A percentile compares a stretch with the other conserved stretches of the same genome.
phyloP scores from a whole-genome alignment of 805 yeast species.

The Candida sakaeoensis region DNA sequence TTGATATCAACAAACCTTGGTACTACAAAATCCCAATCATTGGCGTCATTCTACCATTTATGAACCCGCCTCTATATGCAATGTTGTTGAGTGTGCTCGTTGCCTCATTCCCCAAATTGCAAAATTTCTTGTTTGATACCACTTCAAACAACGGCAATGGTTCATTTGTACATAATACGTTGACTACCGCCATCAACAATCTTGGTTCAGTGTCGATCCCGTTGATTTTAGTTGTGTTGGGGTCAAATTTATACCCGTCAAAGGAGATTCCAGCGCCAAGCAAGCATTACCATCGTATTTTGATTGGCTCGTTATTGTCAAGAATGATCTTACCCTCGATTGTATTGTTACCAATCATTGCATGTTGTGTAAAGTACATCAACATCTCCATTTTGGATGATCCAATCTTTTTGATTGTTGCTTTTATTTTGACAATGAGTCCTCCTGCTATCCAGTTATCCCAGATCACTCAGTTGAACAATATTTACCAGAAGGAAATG shows the following conservation, averaged over 20 bases:
- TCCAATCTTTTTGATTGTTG: conserved; percentile 75
- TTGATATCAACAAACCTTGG: neutral
- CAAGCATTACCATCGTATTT: conserved; percentile 56
- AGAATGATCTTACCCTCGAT: conserved; percentile 77
- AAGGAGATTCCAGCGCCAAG: conserved; percentile 65
- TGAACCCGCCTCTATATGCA: conserved; percentile 84
- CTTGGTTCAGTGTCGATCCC: conserved; percentile 77
- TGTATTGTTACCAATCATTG: conserved; percentile 62
- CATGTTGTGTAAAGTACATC: conserved; percentile 59
- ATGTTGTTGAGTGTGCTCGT: conserved; percentile 67
- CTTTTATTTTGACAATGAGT: conserved; percentile 68
- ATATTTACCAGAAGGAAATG: conserved; percentile 76
- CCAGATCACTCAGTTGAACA: conserved; percentile 75
- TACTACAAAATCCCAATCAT: conserved; percentile 10
- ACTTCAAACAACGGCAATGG: conserved; percentile 10
- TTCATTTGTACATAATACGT: conserved; percentile 64
- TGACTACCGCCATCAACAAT: conserved; percentile 60
- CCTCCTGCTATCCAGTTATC: conserved; percentile 85
- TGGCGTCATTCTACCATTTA: conserved; percentile 34
- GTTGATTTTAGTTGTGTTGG: conserved; percentile 67
- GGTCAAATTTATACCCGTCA: conserved; percentile 73
- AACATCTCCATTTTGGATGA: conserved; percentile 70
- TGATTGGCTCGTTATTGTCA: conserved; percentile 66
- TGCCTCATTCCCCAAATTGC: conserved; percentile 61
- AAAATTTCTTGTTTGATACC: conserved; percentile 50